These are phyloP conservation scores for Trypanosomatidae sp. DNA, from an alignment of 208 protist genomes.

Conservation along the genomic window DNA sequence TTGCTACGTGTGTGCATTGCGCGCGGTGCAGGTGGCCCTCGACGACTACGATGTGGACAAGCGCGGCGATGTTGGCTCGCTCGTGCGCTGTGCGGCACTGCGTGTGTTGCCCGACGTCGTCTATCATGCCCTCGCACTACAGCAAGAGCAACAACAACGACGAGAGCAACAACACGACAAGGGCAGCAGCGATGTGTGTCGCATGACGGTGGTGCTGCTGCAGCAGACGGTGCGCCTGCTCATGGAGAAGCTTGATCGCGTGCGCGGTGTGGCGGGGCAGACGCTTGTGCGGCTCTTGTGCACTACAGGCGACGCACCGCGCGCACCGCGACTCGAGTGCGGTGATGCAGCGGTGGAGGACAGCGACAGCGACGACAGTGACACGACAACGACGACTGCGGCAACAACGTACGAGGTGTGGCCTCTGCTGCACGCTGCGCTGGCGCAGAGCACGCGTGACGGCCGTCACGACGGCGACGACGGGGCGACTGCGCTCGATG, in stretches of 20 bases:
- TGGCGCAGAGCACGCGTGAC: no score
- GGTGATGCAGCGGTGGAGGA: no score
- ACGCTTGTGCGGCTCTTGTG: conserved; percentile 22
- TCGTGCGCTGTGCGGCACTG: conserved; percentile 90
- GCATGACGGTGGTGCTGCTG: background rate
- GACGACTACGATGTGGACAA: conserved; percentile 92
- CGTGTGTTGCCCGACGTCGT: conserved; percentile 38
- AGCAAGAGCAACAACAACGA: background rate
- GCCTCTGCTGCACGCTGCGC: no score
- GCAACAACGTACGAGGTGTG: no score
- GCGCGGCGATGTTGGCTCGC: conserved; percentile 96
- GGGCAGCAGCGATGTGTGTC: background rate
- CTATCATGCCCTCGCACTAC: conserved; percentile 10
- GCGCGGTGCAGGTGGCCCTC: conserved; percentile 52
- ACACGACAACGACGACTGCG: no score
- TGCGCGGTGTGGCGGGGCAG: conserved; percentile 45
- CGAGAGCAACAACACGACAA: background rate
- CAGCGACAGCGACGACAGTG: no score
- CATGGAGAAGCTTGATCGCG: conserved; percentile 89
- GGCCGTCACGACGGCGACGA: no score
- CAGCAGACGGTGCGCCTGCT: conserved; percentile 32
- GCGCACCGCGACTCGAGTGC: no score
- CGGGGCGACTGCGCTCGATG: no score
- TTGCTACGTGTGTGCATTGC: no score
- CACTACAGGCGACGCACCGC: background rate